Percentiles rank a stretch among this genome's conserved stretches.
phyloP scores from a whole-genome alignment of 2,329 filamentous ascomycete species.

The Trichoderma sp. region DNA sequence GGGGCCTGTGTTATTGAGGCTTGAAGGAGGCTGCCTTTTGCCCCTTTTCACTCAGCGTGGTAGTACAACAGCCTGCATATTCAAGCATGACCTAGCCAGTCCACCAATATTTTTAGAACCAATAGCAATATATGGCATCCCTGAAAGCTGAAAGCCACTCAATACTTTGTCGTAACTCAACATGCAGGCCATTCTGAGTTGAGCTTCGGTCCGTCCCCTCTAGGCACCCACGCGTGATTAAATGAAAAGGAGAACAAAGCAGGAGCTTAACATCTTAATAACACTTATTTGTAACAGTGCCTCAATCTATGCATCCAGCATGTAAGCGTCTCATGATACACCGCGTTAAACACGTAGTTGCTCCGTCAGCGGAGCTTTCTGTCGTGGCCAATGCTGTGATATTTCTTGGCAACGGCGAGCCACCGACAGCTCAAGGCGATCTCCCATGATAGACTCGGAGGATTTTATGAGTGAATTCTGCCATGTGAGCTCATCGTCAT shows the following conservation, averaged over 20 bases:
- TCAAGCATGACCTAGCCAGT: background rate
- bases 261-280: background rate
- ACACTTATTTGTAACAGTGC: background rate
- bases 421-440: background rate
- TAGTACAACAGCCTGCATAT: background rate
- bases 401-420: no score
- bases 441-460: background rate
- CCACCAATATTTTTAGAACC: background rate
- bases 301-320: background rate
- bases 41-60: background rate
- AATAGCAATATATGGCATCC: background rate
- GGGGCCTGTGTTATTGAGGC: background rate
- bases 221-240: background rate
- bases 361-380: background rate
- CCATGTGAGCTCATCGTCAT: background rate
- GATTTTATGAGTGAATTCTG: background rate
- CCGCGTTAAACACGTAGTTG: background rate
- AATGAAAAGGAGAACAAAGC: background rate
- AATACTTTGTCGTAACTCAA: background rate
- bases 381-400: background rate
- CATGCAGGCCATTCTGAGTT: background rate
- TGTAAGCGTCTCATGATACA: background rate
- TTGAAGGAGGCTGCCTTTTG: background rate
- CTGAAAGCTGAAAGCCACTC: background rate
- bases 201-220: background rate